Base-by-base conservation (phyloP, 2,329 filamentous ascomycete species). In the Claviceps sp. region DNA sequence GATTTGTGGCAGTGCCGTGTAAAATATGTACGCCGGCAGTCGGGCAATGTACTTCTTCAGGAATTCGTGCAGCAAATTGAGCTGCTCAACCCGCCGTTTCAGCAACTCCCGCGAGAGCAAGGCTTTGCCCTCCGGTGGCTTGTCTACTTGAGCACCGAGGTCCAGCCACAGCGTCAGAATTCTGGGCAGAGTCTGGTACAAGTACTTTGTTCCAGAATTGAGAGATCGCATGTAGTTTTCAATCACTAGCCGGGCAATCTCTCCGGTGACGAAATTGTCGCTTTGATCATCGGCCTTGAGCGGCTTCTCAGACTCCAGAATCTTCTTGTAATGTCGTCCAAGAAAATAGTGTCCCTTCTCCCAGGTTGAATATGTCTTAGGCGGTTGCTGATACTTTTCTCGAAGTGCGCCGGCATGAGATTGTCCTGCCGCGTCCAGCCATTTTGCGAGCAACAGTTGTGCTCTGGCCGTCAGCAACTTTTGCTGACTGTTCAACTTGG, bases 281-380 rank as follows among this genome's bases (percentile, higher is more conserved):
- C 78, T 83, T 66, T 95, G 89, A 56, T 90, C 89, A 30, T 84
- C 80, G 17, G 80, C 73, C 40, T 85, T 82, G 50, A 95, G 78
- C 2, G 78, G 73, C 66, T 89, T 90, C 65, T 97, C 89, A 0
- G 89, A 87, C 61, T 97, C 91, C 3, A 96, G 73, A 4, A 97
- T 78, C 67, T 96, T 98, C 65, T 95, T 94, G 75, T 98, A 98
- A 68, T 97, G 89, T 47, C 91, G 89, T 5, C 93, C 93, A 10
- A 99, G 78, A 65, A 96, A 95, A 65, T 97, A 98, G 64, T 97
- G 91, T 0, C 89, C 90, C 67, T 96, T 97, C 64, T 98, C 93
- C 90, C 91, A 98, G 50, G 81, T 81, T 5, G 74, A 70, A 59
- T 75, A 73, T 1, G 80, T 82, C 62, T 78, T 82, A n/a, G 86